A percentile compares a stretch with the other conserved stretches of the same genome.
Evolutionary conservation across 2,329 filamentous ascomycete genomes (phyloP).

Genomic region (Pseudocercospora macadamiae): DNA sequence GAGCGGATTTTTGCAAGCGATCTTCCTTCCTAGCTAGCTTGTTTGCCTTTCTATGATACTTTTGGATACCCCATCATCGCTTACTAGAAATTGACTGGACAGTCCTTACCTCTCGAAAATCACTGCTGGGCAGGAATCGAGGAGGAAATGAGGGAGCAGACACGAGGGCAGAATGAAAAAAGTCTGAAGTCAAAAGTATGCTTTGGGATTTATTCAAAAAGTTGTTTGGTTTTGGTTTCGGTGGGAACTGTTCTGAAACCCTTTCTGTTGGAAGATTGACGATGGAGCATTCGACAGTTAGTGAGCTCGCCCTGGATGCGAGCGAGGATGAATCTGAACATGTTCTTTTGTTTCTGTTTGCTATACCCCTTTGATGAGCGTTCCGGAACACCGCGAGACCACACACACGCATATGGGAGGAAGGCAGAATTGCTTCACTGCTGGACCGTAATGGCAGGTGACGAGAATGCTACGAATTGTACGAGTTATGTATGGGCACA

Average conservation of each 20-base stretch:
- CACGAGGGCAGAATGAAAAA: neutral
- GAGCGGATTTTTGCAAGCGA: slow-evolving; percentile 9
- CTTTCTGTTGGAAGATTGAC: neutral
- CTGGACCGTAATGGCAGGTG: slow-evolving; percentile 11
- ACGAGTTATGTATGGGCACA: slow-evolving; percentile 6
- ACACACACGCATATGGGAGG: too few relatives aligned
- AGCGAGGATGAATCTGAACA: neutral
- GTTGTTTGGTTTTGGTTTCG: neutral
- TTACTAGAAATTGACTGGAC: neutral
- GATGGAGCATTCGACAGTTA: neutral
- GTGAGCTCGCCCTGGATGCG: neutral
- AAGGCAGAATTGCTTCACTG: neutral
- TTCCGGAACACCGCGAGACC: neutral
- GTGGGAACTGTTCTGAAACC: neutral
- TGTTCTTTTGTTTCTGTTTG: slow-evolving; percentile 16
- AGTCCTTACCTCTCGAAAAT: neutral
- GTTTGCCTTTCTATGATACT: neutral
- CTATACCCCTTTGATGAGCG: slow-evolving; percentile 18
- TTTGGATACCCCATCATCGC: slow-evolving; percentile 17
- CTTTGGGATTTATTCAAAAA: slow-evolving; percentile 8
- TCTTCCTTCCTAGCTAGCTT: neutral
- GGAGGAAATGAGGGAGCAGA: neutral
- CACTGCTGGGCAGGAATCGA: neutral
- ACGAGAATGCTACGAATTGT: slow-evolving; percentile 10
- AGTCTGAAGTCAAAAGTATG: neutral